Conservation (phyloP, 345 rosid genomes). For the Lepidium aucheri region DNA sequence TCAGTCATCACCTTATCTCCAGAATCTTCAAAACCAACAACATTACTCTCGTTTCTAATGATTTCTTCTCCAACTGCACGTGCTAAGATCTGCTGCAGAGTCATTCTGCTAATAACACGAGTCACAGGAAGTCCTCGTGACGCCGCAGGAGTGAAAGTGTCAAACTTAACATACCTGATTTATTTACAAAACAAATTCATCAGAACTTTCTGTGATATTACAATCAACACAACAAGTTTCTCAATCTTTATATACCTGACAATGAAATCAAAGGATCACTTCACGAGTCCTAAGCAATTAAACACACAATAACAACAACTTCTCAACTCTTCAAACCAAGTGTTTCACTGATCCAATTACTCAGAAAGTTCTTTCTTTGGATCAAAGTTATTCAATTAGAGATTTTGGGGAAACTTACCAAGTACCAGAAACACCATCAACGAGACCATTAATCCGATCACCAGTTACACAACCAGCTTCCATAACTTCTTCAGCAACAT, state of each 20-base stretch:
- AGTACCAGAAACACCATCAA: slow-evolving; percentile 85
- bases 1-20: slow-evolving; percentile 53
- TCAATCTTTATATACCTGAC: slow-evolving; percentile 5
- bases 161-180: slow-evolving; percentile 78
- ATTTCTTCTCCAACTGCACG: slow-evolving; percentile 74
- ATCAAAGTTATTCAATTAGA: background rate
- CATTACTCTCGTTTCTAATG: slow-evolving; percentile 71
- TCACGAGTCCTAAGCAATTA: background rate
- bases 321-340: background rate
- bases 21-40: slow-evolving; percentile 71
- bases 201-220: background rate
- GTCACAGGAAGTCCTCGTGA: slow-evolving; percentile 89
- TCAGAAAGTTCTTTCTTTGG: background rate
- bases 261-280: background rate
- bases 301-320: slow-evolving; percentile 5
- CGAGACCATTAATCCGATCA: slow-evolving; percentile 86
- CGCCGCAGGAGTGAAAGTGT: slow-evolving; percentile 89
- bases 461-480: slow-evolving; percentile 87
- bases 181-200: slow-evolving; percentile 20
- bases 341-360: background rate
- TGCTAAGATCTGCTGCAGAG: slow-evolving; percentile 76
- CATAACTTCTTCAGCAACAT: slow-evolving; percentile 82
- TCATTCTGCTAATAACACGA: slow-evolving; percentile 83
- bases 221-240: background rate
- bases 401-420: slow-evolving; percentile 42